These are phyloP conservation scores for Tricholoma saponaceum DNA, from an alignment of 768 basidiomycete species.

Conservation along the genomic window DNA sequence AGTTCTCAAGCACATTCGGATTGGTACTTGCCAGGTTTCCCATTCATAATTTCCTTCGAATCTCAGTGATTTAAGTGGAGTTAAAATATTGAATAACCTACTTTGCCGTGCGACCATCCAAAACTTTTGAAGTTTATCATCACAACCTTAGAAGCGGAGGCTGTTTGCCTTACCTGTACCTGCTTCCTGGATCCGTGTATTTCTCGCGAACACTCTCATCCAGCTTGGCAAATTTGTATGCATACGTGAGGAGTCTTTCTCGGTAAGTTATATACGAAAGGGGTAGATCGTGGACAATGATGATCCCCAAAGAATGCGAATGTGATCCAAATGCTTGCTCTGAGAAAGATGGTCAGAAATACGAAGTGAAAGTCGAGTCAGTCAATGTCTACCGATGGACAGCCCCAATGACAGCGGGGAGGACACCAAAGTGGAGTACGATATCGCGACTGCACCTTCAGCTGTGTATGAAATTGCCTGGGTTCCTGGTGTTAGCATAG, in stretches of 20 bases:
- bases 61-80: not conserved
- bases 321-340: slow-evolving; percentile 83
- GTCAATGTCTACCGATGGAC: slow-evolving; percentile 52
- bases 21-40: slow-evolving; percentile 58
- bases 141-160: not conserved
- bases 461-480: slow-evolving; percentile 31
- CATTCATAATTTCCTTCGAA: slow-evolving; percentile 90
- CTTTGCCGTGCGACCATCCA: slow-evolving; percentile 98
- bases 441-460: slow-evolving; percentile 56
- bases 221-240: slow-evolving; percentile 72
- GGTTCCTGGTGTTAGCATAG: slow-evolving; percentile 12
- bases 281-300: slow-evolving; percentile 82
- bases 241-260: slow-evolving; percentile 67
- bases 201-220: slow-evolving; percentile 65
- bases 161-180: slow-evolving; percentile 60
- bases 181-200: slow-evolving; percentile 67
- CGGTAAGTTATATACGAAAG: slow-evolving; percentile 55
- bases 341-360: slow-evolving; percentile 22
- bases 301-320: slow-evolving; percentile 72
- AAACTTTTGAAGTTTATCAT: slow-evolving; percentile 45
- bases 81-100: slow-evolving; percentile 17
- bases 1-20: not conserved
- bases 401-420: slow-evolving; percentile 47
- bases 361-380: not conserved
- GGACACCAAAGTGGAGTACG: slow-evolving; percentile 54